phyloP scores from a whole-genome alignment of 768 basidiomycete species.

The Lentinula sp. region DNA sequence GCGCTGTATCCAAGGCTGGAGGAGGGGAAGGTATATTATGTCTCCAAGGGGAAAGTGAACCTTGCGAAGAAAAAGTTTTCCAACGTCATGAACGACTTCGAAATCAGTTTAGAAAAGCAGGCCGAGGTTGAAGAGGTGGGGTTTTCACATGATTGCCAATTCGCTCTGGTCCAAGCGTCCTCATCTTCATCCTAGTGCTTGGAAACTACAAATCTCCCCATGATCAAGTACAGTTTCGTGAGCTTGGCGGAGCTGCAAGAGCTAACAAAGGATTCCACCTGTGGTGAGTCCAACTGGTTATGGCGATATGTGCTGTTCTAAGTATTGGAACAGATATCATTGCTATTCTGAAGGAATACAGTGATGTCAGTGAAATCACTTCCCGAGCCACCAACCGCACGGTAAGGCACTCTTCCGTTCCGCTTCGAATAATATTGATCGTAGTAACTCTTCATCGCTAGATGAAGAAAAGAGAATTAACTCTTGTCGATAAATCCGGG shows the following conservation, averaged over 20 bases:
- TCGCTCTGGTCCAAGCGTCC: constrained; percentile 1
- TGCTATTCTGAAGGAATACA: constrained; percentile 76
- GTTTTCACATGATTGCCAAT: constrained; percentile 1
- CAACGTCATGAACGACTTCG: constrained; percentile 87
- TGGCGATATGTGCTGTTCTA: constrained; percentile 6
- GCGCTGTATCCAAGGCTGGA: constrained; percentile 78
- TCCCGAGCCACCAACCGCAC: constrained; percentile 69
- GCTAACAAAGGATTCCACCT: constrained; percentile 71
- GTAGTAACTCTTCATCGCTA: constrained; percentile 21
- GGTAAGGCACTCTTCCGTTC: constrained; percentile 26
- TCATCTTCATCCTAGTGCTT: constrained; percentile 51
- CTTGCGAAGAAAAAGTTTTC: constrained; percentile 97
- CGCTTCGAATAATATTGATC: background rate
- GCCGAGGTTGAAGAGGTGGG: constrained; percentile 83
- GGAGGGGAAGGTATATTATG: constrained; percentile 88
- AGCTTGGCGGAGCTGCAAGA: constrained; percentile 55
- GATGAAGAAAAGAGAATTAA: constrained; percentile 87
- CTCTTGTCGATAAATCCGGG: constrained; percentile 77
- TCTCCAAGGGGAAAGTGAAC: constrained; percentile 88
- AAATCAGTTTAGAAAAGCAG: constrained; percentile 76
- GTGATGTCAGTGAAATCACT: constrained; percentile 61
- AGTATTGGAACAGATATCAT: constrained; percentile 63
- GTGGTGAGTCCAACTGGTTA: constrained; percentile 50
- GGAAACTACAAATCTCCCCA: constrained; percentile 71
- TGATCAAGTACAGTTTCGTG: constrained; percentile 80